Base-by-base conservation (phyloP, 768 basidiomycete genomes). In the Mrakia frigida region DNA sequence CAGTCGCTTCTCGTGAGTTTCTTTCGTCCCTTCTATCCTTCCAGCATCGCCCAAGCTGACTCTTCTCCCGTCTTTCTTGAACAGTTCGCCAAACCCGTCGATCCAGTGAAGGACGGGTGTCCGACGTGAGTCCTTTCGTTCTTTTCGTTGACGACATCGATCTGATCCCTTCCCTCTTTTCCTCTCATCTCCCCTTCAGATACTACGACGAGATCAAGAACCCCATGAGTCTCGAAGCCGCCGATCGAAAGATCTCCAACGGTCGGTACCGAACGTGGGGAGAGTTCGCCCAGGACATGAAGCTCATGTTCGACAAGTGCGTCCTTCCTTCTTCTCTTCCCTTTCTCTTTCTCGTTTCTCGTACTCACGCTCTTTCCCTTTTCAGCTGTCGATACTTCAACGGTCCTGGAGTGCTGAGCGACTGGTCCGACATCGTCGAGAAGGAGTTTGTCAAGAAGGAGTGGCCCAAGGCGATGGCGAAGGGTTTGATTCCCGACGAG, bases 181-280 rank as follows among this genome's bases (percentile, higher is more conserved):
- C 53, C 0, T 23, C 6, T 41, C 37, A 79, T 79, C 23, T 25
- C 28, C n/a, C n/a, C n/a, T 78, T 25, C 80, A 97, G 94, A 28
- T 98, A 98, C 83, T 89, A 92, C 78, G 89, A 95, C 6, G 96
- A 98, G 84, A 96, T 98, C 81, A 84, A 88, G 77, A 85, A 91
- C 79, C 96, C 96, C 9, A 98, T 98, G 96, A 94, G 98, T 84
- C 89, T 98, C 72, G 88, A 88, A 7, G 96, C 95, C 2, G 91
- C 97, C 79, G 82, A 83, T 21, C 84, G 86, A 53, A 93, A 92
- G 81, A 84, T 97, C 77, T 86, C 87, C 53, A 85, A 87, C 71
- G 88, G 86, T 69, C 85, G 87, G 80, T 99, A 98, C 82, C 79
- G 84, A 18, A 90, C 88, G 2, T 92, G 94, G 90, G 93, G 91